A percentile compares a stretch with the other conserved stretches of the same genome.
phyloP scores from a whole-genome alignment of 2,329 filamentous ascomycete genomes.

The Xylariaceae sp. region DNA sequence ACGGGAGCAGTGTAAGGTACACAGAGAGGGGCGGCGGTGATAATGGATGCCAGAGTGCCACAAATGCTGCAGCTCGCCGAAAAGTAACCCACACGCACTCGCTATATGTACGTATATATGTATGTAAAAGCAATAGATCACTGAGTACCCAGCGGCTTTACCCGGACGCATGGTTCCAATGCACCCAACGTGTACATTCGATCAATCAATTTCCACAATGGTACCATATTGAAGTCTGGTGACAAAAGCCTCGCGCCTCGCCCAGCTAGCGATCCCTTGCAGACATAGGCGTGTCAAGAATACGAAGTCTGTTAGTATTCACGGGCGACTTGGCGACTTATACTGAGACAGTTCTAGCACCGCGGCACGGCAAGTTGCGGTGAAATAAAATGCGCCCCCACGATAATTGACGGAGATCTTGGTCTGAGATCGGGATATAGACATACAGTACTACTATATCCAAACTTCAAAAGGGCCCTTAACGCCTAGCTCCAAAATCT shows the following conservation, averaged over 20 bases:
- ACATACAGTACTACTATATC: too few relatives aligned
- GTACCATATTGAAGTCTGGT: conserved; percentile 8
- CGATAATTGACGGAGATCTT: background rate
- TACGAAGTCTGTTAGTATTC: conserved; percentile 21
- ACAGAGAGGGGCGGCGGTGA: conserved; percentile 15
- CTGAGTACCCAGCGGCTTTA: conserved; percentile 15
- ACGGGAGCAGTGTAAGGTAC: conserved; percentile 15
- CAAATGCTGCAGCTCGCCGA: conserved; percentile 31
- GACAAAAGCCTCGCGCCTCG: conserved; percentile 1
- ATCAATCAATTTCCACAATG: conserved; percentile 13
- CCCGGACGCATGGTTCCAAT: conserved; percentile 15
- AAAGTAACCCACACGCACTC: conserved; percentile 17
- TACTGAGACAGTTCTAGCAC: background rate
- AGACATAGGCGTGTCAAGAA: conserved; percentile 13
- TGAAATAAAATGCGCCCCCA: background rate
- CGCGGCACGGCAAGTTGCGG: background rate
- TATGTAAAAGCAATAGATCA: conserved; percentile 6
- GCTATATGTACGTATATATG: too few relatives aligned
- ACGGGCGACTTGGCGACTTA: conserved; percentile 20
- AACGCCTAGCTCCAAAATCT: too few relatives aligned
- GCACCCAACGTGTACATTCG: background rate
- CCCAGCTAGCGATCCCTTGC: conserved; percentile 16
- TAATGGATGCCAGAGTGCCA: conserved; percentile 25
- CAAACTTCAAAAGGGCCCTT: too few relatives aligned
- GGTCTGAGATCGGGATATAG: background rate